Base-by-base conservation (phyloP, 148 eudicot genomes). In the Amaranthus palmeri region DNA sequence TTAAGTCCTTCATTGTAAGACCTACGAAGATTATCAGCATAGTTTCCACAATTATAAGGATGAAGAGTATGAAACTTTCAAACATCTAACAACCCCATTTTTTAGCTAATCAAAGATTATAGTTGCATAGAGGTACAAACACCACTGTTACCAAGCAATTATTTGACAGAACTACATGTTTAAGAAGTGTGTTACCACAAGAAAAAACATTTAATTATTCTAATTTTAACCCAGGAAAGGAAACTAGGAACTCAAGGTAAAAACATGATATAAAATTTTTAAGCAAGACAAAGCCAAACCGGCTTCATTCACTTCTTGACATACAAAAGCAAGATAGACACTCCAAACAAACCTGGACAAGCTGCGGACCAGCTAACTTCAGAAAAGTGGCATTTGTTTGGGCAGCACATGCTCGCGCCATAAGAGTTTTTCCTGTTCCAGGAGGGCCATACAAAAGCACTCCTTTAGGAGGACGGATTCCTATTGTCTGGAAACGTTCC, bases 391-490 rank as follows among this genome's bases (percentile, higher is more conserved):
- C 97, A 85, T 95, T 95, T 59, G 98, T 95, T 83, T 95, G 98
- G 44, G 98, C 98, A 25, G 98, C 98, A 85, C 98, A 95, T 57
- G 98, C 98, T 77, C 97, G 90, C 53, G 98, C 98, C 97, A 95
- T 95, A 47, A 95, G 79, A 57, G 98, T 91, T 83, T 95, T 91
- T 11, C 98, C 98, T 50, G 98, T 95, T 5, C 97, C 97, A 46
- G 98, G 98, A 77, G 98, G 97, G 12, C 98, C 98, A 83, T 95
- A 95, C 42, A 95, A 85, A 67, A 95, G 87, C 63, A 95, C 97
- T 70, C 98, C 97, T 79, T 95, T 95, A 0, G 99, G 99, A n/a
- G 97, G 99, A 4, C 93, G 91, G 65, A 95, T 74, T 54, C 99
- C 99, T 67, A 91, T 76, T 65, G 88, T 95, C 76, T 95, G 93